These are phyloP conservation scores for Hypoxylon rubiginosum DNA, from an alignment of 2,329 filamentous ascomycete species.

Conservation along the genomic window DNA sequence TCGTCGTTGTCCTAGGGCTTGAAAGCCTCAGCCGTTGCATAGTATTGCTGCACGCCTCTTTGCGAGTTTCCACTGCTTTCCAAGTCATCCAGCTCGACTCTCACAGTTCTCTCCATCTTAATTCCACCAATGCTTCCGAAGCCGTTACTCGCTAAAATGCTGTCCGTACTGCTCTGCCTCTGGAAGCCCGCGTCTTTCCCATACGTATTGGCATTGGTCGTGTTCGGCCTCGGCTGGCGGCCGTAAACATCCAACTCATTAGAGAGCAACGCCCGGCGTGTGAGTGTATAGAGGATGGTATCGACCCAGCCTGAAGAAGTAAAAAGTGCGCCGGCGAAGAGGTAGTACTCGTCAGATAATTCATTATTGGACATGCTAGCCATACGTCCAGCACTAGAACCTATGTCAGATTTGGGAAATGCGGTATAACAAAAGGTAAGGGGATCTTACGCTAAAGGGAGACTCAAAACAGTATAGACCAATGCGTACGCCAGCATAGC, in stretches of 20 bases:
- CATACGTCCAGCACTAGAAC: constrained; percentile 61
- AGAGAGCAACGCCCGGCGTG: constrained; percentile 54
- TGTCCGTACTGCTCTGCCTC: constrained; percentile 44
- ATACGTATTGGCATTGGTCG: not conserved
- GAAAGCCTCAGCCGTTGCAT: constrained; percentile 28
- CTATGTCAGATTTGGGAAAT: constrained; percentile 7
- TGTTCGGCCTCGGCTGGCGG: constrained; percentile 13
- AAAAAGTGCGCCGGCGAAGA: constrained; percentile 47
- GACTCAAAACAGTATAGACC: constrained; percentile 64
- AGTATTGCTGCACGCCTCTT: constrained; percentile 17
- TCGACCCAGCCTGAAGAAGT: constrained; percentile 61
- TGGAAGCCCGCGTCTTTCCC: constrained; percentile 33
- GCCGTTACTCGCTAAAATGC: constrained; percentile 39
- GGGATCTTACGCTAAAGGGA: constrained; percentile 59
- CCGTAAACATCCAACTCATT: constrained; percentile 40
- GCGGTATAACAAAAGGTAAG: not conserved
- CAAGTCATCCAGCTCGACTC: constrained; percentile 45
- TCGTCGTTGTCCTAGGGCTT: constrained; percentile 12
- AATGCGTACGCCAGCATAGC: constrained; percentile 66
- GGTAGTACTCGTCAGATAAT: constrained; percentile 54
- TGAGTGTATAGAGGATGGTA: constrained; percentile 57
- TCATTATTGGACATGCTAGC: constrained; percentile 60
- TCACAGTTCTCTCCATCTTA: constrained; percentile 46
- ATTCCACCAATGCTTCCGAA: constrained; percentile 39
- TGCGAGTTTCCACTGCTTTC: constrained; percentile 29